Conservation (phyloP, 2,329 filamentous ascomycete species). For the Penicillium sp. region DNA sequence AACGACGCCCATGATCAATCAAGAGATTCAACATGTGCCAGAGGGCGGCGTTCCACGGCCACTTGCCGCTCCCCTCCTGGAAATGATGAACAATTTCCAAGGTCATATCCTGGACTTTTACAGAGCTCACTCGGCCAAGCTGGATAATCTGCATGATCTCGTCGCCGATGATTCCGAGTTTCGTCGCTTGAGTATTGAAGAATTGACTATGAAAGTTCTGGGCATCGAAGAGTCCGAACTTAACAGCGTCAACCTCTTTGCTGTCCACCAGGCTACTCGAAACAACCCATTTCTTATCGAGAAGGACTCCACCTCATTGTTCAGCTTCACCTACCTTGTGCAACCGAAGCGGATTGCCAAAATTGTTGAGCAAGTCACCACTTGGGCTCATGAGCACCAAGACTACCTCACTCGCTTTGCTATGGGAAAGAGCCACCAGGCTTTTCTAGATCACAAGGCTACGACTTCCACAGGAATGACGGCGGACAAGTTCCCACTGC, state of each 20-base stretch:
- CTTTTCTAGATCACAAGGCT: conserved; percentile 29
- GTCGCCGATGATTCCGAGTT: conserved; percentile 40
- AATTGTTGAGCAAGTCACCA: conserved; percentile 51
- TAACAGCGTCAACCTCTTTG: conserved; percentile 33
- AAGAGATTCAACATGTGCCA: conserved; percentile 35
- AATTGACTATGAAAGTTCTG: conserved; percentile 39
- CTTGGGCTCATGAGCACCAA: conserved; percentile 58
- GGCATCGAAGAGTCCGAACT: conserved; percentile 30
- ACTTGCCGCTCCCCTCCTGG: conserved; percentile 37
- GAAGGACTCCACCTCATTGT: conserved; percentile 34
- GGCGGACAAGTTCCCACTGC: background rate
- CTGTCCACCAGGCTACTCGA: conserved; percentile 36
- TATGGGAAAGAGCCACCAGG: conserved; percentile 26
- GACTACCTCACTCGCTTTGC: conserved; percentile 31
- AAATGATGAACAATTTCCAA: conserved; percentile 36
- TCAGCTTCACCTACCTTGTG: conserved; percentile 47
- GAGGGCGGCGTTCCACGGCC: conserved; percentile 45
- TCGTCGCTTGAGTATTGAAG: conserved; percentile 35
- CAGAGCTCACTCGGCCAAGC: conserved; percentile 28
- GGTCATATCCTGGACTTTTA: conserved; percentile 37
- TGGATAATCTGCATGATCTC: conserved; percentile 41
- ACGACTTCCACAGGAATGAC: background rate
- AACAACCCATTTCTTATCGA: conserved; percentile 37
- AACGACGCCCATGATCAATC: conserved; percentile 23
- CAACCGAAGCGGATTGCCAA: conserved; percentile 53